Conservation (phyloP, 257 asterid genomes). For the Parsonsia alboflavescens region DNA sequence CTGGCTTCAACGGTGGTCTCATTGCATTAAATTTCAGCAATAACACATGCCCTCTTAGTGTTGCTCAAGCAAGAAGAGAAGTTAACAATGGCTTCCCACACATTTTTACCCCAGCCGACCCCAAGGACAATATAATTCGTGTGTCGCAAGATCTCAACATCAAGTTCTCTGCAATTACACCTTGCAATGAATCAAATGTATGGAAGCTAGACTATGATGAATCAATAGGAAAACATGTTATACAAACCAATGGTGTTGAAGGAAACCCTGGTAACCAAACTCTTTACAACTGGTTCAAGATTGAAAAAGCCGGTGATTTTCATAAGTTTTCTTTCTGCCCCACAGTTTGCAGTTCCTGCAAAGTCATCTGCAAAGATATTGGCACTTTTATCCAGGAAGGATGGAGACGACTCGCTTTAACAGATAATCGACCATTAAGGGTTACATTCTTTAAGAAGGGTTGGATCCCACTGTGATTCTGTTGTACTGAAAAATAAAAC, state of each 20-base stretch:
- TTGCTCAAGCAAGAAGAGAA: background rate
- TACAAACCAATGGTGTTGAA: background rate
- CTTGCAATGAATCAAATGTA: background rate
- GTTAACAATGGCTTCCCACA: background rate
- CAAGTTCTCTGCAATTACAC: background rate
- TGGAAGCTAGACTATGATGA: constrained; percentile 6
- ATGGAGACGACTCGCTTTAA: constrained; percentile 8
- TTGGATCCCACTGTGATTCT: background rate
- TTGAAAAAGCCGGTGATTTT: background rate
- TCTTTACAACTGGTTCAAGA: constrained; percentile 17
- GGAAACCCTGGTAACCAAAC: constrained; percentile 10
- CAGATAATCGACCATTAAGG: background rate
- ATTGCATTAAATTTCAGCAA: background rate
- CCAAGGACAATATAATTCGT: background rate
- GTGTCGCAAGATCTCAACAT: constrained; percentile 8
- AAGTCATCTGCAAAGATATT: constrained; percentile 6
- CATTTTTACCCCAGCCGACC: background rate
- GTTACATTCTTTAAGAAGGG: constrained; percentile 3
- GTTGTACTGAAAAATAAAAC: background rate
- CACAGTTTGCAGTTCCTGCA: background rate
- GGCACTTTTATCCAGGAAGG: constrained; percentile 12
- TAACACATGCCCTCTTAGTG: constrained; percentile 6
- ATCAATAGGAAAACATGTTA: background rate
- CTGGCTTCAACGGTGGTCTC: constrained; percentile 1
- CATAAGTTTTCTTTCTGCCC: constrained; percentile 17